phyloP scores from a whole-genome alignment of 768 basidiomycete species.

The Arthromyces matolae region DNA sequence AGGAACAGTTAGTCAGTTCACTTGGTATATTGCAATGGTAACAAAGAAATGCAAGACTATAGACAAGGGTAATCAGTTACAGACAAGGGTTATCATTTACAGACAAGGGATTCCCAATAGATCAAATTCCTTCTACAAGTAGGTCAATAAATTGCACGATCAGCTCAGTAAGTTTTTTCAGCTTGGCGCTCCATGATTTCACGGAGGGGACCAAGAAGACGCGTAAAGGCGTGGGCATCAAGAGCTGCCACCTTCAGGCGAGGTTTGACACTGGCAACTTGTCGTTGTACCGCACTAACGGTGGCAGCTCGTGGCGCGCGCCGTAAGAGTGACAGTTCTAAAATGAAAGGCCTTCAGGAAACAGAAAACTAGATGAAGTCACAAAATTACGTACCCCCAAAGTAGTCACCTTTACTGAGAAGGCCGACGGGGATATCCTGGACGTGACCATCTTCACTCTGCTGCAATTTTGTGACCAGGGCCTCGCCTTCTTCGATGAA shows the following conservation, averaged over 20 bases:
- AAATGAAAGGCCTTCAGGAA: conserved; percentile 3
- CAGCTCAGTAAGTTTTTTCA: conserved; percentile 56
- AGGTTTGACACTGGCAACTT: conserved; percentile 37
- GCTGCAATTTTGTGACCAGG: conserved; percentile 72
- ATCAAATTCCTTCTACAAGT: conserved; percentile 4
- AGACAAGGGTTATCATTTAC: conserved; percentile 8
- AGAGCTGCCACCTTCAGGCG: conserved; percentile 92
- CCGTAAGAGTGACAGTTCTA: conserved; percentile 89
- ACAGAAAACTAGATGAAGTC: neutral
- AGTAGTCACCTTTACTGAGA: conserved; percentile 91
- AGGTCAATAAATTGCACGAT: conserved; percentile 22
- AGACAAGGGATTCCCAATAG: conserved; percentile 14
- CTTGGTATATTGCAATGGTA: neutral
- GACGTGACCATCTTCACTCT: conserved; percentile 51
- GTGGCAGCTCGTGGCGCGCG: conserved; percentile 94
- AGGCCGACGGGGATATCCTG: conserved; percentile 70
- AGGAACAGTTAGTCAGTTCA: neutral
- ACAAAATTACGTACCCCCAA: conserved; percentile 69
- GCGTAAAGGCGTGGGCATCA: conserved; percentile 90
- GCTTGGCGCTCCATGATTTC: conserved; percentile 92
- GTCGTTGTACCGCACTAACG: conserved; percentile 71
- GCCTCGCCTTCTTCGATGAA: conserved; percentile 96
- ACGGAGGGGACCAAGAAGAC: conserved; percentile 86
- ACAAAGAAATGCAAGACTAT: neutral
- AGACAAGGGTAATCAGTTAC: neutral